These are phyloP conservation scores for Capillidium rhysosporum DNA, from an alignment of 371 early-diverging fungal species.

Conservation along the genomic window DNA sequence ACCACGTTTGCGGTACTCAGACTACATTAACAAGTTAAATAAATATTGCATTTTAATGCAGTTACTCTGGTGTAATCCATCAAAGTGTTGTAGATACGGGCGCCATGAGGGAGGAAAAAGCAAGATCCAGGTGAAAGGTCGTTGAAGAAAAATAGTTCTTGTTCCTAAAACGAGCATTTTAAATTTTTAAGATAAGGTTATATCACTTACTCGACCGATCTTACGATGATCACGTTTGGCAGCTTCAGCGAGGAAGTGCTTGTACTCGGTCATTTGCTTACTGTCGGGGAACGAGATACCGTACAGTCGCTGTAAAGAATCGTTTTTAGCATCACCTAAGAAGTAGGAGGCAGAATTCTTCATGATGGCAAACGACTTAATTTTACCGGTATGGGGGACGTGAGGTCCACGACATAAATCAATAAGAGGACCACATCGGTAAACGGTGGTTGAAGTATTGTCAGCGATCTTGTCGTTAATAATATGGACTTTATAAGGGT, in stretches of 20 bases:
- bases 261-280: slow-evolving; percentile 88
- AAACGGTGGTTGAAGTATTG: slow-evolving; percentile 88
- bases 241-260: slow-evolving; percentile 78
- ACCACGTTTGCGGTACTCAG: slow-evolving; percentile 73
- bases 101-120: slow-evolving; percentile 90
- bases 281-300: slow-evolving; percentile 98
- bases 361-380: slow-evolving; percentile 86
- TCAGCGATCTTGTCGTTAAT: slow-evolving; percentile 90
- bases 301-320: slow-evolving; percentile 95
- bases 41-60: neutral
- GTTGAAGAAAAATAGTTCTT: slow-evolving; percentile 42
- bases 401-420: slow-evolving; percentile 99
- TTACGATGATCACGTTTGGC: slow-evolving; percentile 91
- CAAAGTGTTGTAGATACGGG: slow-evolving; percentile 66
- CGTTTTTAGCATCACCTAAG: slow-evolving; percentile 91
- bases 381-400: slow-evolving; percentile 82
- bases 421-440: slow-evolving; percentile 94
- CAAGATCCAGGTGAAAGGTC: slow-evolving; percentile 76
- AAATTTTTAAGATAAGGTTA: neutral
- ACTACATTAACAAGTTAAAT: slow-evolving; percentile 10
- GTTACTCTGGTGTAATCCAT: slow-evolving; percentile 25
- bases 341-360: slow-evolving; percentile 98
- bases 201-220: slow-evolving; percentile 48
- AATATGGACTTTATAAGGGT: slow-evolving; percentile 87
- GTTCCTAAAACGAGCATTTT: slow-evolving; percentile 9